A percentile compares a stretch with the other conserved stretches of the same genome.
phyloP scores from a whole-genome alignment of 2,329 filamentous ascomycete genomes.

The Colletotrichum musae region DNA sequence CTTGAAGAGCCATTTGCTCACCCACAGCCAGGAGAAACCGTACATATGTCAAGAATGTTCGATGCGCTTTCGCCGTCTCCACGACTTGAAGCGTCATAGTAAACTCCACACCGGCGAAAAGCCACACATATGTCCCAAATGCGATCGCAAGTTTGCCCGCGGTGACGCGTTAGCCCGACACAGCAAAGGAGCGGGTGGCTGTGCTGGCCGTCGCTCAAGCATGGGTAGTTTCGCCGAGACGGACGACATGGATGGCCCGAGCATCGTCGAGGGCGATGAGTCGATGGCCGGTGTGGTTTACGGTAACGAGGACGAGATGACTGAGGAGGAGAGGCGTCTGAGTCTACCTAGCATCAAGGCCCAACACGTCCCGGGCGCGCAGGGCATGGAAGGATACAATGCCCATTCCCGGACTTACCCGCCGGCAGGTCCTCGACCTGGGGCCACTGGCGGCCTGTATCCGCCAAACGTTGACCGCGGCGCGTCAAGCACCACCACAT shows the following conservation, averaged over 20 bases:
- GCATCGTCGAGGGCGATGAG: slow-evolving; percentile 66
- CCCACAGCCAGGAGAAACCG: slow-evolving; percentile 98
- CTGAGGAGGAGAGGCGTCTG: slow-evolving; percentile 73
- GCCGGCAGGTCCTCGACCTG: slow-evolving; percentile 71
- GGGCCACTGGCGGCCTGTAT: slow-evolving; percentile 69
- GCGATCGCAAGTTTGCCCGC: slow-evolving; percentile 93
- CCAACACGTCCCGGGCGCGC: slow-evolving; percentile 73
- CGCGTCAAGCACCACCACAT: slow-evolving; percentile 68
- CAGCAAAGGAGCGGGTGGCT: slow-evolving; percentile 95
- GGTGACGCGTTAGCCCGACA: slow-evolving; percentile 95
- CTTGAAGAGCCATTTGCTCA: slow-evolving; percentile 95
- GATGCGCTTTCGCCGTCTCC: slow-evolving; percentile 90
- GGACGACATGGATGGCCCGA: slow-evolving; percentile 76
- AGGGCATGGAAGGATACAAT: slow-evolving; percentile 65
- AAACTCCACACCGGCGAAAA: slow-evolving; percentile 98
- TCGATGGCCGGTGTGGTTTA: slow-evolving; percentile 61
- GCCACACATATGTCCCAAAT: slow-evolving; percentile 94
- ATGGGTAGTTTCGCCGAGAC: slow-evolving; percentile 86
- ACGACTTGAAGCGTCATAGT: slow-evolving; percentile 95
- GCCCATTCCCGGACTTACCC: slow-evolving; percentile 85
- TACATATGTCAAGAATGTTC: slow-evolving; percentile 95
- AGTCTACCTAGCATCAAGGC: slow-evolving; percentile 83
- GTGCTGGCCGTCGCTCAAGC: slow-evolving; percentile 90
- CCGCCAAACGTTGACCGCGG: slow-evolving; percentile 72
- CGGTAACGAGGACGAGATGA: slow-evolving; percentile 71